These are phyloP conservation scores for Dipteronia sinensis DNA, from an alignment of 345 rosid species.

Conservation along the genomic window DNA sequence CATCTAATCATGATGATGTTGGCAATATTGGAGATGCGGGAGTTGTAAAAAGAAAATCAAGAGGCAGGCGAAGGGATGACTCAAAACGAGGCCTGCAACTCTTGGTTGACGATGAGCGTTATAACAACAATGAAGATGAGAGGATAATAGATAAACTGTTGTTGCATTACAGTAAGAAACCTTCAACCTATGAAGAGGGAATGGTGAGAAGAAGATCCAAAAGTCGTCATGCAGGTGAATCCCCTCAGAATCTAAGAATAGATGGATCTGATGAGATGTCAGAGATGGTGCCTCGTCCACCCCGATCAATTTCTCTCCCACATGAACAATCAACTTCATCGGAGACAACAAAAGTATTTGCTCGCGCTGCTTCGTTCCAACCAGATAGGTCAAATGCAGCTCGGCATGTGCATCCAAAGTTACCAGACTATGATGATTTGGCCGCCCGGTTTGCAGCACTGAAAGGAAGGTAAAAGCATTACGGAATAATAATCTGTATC, in stretches of 20 bases:
- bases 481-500: background rate
- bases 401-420: conserved; percentile 91
- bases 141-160: conserved; percentile 81
- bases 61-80: conserved; percentile 69
- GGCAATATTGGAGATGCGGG: conserved; percentile 38
- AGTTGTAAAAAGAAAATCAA: conserved; percentile 43
- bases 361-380: conserved; percentile 79
- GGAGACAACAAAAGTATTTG: conserved; percentile 44
- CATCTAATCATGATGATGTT: conserved; percentile 38
- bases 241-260: conserved; percentile 21
- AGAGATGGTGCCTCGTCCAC: conserved; percentile 40
- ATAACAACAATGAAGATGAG: conserved; percentile 71
- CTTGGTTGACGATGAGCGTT: conserved; percentile 55
- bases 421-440: conserved; percentile 91
- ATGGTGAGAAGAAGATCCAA: conserved; percentile 49
- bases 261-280: conserved; percentile 38
- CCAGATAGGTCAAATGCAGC: conserved; percentile 63
- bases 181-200: conserved; percentile 54
- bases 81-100: conserved; percentile 65
- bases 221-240: conserved; percentile 47
- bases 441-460: conserved; percentile 89
- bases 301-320: conserved; percentile 75
- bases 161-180: conserved; percentile 85
- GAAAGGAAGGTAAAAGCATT: conserved; percentile 59
- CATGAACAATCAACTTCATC: conserved; percentile 49